Evolutionary conservation across 2,329 filamentous ascomycete genomes (phyloP), one percentile per base, ranked within the genome.

Genomic region (Camptophora hylomeconis): DNA sequence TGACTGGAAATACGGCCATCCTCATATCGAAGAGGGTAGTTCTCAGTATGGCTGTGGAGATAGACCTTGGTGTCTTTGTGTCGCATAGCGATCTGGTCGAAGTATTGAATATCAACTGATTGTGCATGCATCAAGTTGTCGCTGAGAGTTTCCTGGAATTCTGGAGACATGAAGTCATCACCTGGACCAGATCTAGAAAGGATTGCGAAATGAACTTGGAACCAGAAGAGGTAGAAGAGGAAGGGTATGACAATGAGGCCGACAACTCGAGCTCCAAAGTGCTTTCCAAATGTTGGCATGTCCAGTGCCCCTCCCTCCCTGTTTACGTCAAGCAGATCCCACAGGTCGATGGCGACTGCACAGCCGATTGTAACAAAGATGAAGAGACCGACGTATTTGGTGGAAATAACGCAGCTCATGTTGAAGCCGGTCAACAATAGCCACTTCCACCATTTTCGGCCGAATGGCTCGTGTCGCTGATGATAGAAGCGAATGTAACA

Each of bases 361-460:
- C 83, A 84, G 42, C 89, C 89, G 46, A 98, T 89, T 37, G 87
- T 93, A 56, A 95, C 75, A 58, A 98, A 98, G 49, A 86, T 92
- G 57, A 98, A 98, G 20, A 81, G 67, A 46, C 89, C 89, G 34
- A 98, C 86, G 45, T 98, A 98, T 64, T 98, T 98, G 54, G 82
- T 92, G 31, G 89, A 95, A 47, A 98, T 95, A 52, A 94, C 89
- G 53, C 87, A 95, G 52, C 86, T 94, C 52, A 98, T 69, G 36
- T 78, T 78, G 52, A 98, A 87, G 36, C 89, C 89, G 5, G 89
- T 98, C 46, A 95, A 60, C 38, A 98, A 73, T 35, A 98, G 71
- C 89, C 89, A 98, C 59, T 98, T 98, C 89, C 89, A 98, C 89
- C 89, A 98, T 61, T 98, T 95, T 38, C 84, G 73, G 36, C 80